Conservation (phyloP, 768 basidiomycete species). For the Megacollybia marginata region DNA sequence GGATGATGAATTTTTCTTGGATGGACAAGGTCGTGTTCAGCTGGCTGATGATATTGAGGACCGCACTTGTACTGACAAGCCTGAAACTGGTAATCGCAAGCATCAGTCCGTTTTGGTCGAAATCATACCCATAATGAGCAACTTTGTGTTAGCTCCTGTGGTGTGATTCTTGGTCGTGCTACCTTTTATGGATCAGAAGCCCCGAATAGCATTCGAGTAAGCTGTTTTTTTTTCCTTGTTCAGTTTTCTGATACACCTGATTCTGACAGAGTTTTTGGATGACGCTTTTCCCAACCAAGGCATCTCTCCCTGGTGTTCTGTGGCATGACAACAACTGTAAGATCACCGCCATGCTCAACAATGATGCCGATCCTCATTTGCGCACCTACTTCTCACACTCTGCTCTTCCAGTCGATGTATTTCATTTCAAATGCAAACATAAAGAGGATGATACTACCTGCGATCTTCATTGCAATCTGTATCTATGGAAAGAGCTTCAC, state of each 20-base stretch:
- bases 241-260: constrained; percentile 1
- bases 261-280: constrained; percentile 15
- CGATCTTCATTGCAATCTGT: constrained; percentile 21
- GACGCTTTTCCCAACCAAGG: constrained; percentile 14
- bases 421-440: constrained; percentile 28
- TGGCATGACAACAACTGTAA: constrained; percentile 23
- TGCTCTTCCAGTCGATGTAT: constrained; percentile 26
- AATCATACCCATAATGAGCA: constrained; percentile 27
- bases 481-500: constrained; percentile 26
- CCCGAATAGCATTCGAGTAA: constrained; percentile 18
- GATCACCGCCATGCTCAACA: constrained; percentile 11
- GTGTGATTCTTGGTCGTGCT: constrained; percentile 21
- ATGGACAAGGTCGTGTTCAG: constrained; percentile 1
- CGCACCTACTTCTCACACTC: constrained; percentile 11
- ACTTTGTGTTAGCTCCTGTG: constrained; percentile 23
- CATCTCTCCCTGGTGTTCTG: constrained; percentile 14
- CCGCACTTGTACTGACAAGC: constrained; percentile 15
- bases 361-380: constrained; percentile 5
- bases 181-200: constrained; percentile 26
- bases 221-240: constrained; percentile 2
- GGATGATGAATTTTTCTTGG: constrained; percentile 13
- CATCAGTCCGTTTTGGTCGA: constrained; percentile 18
- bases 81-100: constrained; percentile 13
- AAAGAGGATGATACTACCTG: constrained; percentile 19
- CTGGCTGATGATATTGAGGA: not conserved